Evolutionary conservation across 768 basidiomycete species (phyloP), one percentile per base, ranked within the genome.

Genomic region (Tylopilus vinaceipallidus): DNA sequence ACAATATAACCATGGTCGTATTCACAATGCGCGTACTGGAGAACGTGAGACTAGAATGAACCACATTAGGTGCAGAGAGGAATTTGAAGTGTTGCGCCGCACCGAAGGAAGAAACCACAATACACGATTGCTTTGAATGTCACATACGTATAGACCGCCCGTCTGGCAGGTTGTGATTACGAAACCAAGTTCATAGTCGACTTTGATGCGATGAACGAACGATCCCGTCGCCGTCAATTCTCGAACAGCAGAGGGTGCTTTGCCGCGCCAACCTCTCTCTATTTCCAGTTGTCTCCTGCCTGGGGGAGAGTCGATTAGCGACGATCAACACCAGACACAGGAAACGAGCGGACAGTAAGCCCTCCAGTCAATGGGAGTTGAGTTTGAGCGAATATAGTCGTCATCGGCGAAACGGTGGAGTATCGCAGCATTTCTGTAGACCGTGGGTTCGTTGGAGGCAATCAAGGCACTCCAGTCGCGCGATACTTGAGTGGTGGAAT

Each of bases 181-280:
- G 20, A 84, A 72, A 3, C 81, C 79, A 10, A 72, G 73, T 27
- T 72, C 65, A 57, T 86, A 80, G 49, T 92, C 90, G 19, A 86
- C 76, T 67, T 91, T 91, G 69, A 91, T 81, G 7, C 87, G 80
- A 65, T 91, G 87, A 0, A 87, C 81, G 4, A 62, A 57, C 22
- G 55, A 53, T 19, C 75, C 71, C 6, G 71, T 57, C 8, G 62
- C 49, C 1, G 60, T 54, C 32, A 77, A 64, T n/a, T 67, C 50
- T 19, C 64, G 73, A 13, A 70, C 58, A 3, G 54, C 54, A 11
- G 79, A 78, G 3, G 74, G 70, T 0, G 71, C 78, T 32, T 69
- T 67, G 7, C 82, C 87, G 2, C 67, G 55, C 87, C 86, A 89
- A 35, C 75, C 77, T 24, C 62, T 69, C 43, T 75, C 68, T 41